These are phyloP conservation scores for Ceratocystis colombiana DNA, from an alignment of 2,329 filamentous ascomycete species.

Conservation along the genomic window DNA sequence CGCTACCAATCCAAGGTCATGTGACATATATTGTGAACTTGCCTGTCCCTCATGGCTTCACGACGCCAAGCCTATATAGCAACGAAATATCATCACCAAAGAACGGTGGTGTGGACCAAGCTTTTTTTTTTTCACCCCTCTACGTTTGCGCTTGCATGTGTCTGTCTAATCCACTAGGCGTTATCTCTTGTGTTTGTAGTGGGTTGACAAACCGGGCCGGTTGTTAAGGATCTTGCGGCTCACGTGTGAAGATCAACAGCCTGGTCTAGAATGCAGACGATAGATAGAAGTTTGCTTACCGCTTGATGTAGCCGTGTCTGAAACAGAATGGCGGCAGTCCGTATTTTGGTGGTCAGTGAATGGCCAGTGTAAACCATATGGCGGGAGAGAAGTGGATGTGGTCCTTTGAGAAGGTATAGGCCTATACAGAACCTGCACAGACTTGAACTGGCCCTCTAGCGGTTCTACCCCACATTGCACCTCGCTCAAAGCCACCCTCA, in stretches of 20 bases:
- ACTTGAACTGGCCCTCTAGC: neutral
- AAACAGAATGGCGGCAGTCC: neutral
- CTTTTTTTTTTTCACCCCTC: neutral
- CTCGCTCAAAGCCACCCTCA: neutral
- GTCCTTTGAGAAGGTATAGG: neutral
- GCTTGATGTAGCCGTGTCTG: neutral
- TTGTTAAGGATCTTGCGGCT: slow-evolving; percentile 4
- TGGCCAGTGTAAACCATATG: neutral
- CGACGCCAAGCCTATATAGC: neutral
- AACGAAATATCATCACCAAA: neutral
- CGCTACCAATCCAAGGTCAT: neutral
- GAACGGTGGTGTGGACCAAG: neutral
- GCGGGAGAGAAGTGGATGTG: neutral
- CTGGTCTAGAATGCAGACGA: slow-evolving; percentile 3
- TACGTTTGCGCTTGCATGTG: neutral
- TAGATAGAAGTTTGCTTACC: neutral
- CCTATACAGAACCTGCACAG: neutral
- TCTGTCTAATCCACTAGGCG: neutral
- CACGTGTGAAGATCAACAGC: neutral
- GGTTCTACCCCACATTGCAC: slow-evolving; percentile 8
- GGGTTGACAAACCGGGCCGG: slow-evolving; percentile 1
- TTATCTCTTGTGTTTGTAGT: neutral
- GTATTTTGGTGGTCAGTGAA: neutral
- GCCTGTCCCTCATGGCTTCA: neutral
- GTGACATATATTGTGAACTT: neutral